phyloP scores from a whole-genome alignment of 805 yeast genomes.

The Nakazawaea populi region DNA sequence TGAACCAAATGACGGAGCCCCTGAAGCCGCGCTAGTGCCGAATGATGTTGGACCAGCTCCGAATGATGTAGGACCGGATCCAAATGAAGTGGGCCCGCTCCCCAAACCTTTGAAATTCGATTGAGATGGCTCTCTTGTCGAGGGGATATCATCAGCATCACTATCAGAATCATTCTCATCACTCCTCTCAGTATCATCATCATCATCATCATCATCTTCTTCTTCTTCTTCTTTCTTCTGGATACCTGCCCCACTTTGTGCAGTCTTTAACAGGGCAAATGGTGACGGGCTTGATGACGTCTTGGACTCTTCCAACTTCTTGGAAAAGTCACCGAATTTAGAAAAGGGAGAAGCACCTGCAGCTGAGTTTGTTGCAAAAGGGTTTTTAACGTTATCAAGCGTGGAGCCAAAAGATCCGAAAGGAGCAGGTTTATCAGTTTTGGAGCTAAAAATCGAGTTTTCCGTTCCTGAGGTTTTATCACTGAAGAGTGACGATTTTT shows the following conservation, averaged over 20 bases:
- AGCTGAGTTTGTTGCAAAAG: background rate
- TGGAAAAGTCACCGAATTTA: background rate
- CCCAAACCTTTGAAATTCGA: background rate
- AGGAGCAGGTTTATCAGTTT: conserved; percentile 13
- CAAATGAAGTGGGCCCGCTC: conserved; percentile 12
- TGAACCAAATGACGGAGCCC: background rate
- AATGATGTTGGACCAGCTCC: conserved; percentile 12
- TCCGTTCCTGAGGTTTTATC: conserved; percentile 12
- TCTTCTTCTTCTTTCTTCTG: background rate
- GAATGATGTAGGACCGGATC: conserved; percentile 8
- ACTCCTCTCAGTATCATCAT: background rate
- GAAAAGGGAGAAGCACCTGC: background rate
- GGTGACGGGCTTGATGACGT: conserved; percentile 9
- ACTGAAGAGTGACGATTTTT: conserved; percentile 15
- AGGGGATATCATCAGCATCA: background rate
- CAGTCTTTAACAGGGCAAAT: background rate
- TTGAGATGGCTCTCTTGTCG: background rate
- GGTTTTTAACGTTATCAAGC: conserved; percentile 12
- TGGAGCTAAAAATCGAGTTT: conserved; percentile 11
- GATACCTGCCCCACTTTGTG: no score
- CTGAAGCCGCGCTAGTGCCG: background rate
- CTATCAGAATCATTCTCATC: background rate
- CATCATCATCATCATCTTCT: background rate
- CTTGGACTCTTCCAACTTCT: background rate
- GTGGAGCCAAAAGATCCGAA: conserved; percentile 5